A percentile compares a stretch with the other conserved stretches of the same genome.
phyloP scores from a whole-genome alignment of 2,329 filamentous ascomycete genomes.

The Raffaelea albimanens region DNA sequence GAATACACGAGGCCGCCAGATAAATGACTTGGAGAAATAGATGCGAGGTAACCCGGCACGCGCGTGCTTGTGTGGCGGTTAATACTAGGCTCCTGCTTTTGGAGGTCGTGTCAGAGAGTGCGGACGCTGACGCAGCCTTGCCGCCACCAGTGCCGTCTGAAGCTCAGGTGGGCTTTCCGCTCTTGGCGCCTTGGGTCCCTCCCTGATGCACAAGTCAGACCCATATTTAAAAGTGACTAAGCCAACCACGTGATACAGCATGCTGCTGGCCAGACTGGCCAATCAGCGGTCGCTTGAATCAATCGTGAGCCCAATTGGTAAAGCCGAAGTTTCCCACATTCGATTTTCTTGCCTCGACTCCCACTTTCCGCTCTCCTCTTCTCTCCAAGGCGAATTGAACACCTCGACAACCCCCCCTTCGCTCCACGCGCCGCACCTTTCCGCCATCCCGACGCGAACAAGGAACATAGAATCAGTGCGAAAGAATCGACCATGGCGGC shows the following conservation, averaged over 20 bases:
- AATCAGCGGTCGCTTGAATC: conserved; percentile 12
- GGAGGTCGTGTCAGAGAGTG: too few species aligned
- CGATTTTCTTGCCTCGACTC: conserved; percentile 6
- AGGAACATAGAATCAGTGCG: conserved; percentile 2
- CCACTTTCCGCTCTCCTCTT: conserved; percentile 2
- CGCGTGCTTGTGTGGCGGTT: too few species aligned
- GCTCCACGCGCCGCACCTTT: not conserved
- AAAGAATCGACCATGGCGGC: conserved; percentile 19
- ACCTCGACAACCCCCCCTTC: too few species aligned
- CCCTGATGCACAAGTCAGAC: not conserved
- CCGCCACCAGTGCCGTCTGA: conserved; percentile 6
- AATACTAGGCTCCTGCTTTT: too few species aligned
- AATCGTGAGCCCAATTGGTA: conserved; percentile 7
- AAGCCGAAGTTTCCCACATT: conserved; percentile 11
- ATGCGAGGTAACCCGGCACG: too few species aligned
- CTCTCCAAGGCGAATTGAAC: too few species aligned
- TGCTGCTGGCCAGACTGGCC: not conserved
- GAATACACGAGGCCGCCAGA: too few species aligned
- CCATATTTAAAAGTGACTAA: conserved; percentile 5
- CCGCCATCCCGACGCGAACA: not conserved
- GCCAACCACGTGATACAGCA: conserved; percentile 7
- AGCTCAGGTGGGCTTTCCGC: not conserved
- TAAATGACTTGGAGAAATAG: too few species aligned
- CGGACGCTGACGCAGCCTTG: conserved; percentile 14
- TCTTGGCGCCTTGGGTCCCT: not conserved